Evolutionary conservation across 164 flowering plant species (phyloP), one percentile per base, ranked within the genome.

Genomic region (Tetracentron sinense): DNA sequence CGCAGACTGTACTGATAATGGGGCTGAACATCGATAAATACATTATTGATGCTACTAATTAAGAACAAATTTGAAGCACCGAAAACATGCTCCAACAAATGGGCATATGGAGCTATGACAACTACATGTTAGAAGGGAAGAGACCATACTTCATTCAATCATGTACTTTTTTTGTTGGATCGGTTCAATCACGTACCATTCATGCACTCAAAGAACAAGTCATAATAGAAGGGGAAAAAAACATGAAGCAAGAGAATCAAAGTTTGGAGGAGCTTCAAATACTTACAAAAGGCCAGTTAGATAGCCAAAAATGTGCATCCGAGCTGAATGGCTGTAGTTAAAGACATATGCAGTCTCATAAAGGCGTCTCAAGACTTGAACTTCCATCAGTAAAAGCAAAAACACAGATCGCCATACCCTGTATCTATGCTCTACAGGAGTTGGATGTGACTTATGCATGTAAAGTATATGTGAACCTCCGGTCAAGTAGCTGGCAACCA

Each of bases 261-360:
- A n/a, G n/a, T n/a, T n/a, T n/a, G 47, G 21, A 55, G 28, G 47
- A 20, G 50, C 15, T 7, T 21, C 42, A 52, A 51, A 61, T n/a
- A 82, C 97, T 91, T 79, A 91, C 99, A 79, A 84, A 26, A 88
- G 17, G 61, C 99, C 99, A 56, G 92, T 76, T n/a, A 92, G 75
- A 74, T 92, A 95, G 55, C 85, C 96, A 58, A 79, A 62, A 26
- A 90, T 72, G 72, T 92, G 97, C 97, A 92, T 88, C 67, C 87
- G 84, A 69, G 99, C 99, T 23, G 88, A 71, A 53, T 86, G 81
- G 61, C 94, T 88, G 51, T 92, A 95, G 56, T 83, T 77, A 64
- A 88, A 92, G 10, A 90, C 90, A 70, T 81, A 75, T 3, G 87
- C 38, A 6, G 89, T 74, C 84, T 95, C 97, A 54, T 72, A 82